Evolutionary conservation across 768 basidiomycete species (phyloP), one percentile per base, ranked within the genome.

Genomic region (Mycena albidolilacea): DNA sequence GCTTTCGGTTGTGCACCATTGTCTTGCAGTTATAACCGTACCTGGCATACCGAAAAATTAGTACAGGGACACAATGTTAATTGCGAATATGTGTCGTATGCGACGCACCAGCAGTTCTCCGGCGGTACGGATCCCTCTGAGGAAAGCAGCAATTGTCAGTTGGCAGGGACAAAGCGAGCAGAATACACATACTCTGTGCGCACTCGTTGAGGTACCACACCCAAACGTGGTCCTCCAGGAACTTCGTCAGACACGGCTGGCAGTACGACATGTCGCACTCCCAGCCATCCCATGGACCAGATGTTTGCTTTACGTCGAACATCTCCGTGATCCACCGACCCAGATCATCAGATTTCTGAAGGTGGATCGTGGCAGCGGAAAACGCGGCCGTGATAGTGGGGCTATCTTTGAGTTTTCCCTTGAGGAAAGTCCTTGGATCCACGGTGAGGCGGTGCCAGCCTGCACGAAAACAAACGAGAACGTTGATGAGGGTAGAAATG

Each of bases 141-240:
- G 1, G 7, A 17, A 30, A 30, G 19, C n/a, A 19, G 19, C 2
- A 15, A 17, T 17, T 39, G 19, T n/a, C 12, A 41, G n/a, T 7
- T 6, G 8, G 1, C 19, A 30, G 17, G 1, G 19, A 50, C 44
- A 15, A 52, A 23, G 14, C 4, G n/a, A 30, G 46, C 30, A 3
- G 12, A 14, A 57, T 11, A 10, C 1, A 60, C 14, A 50, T 19
- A 64, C 69, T 23, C 46, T 48, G 55, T 6, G 68, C 4, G 63
- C 48, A 44, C 30, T 67, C 43, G 15, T 55, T 14, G 1, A 66
- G 38, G 2, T 21, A 48, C 75, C 75, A 76, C 37, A 21, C 2
- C 72, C 72, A 74, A 4, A 62, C 44, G 38, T 73, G 69, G 52
- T 73, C 72, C 5, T 70, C 55, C 15, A 76, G 1, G 35, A 73